Conservation (phyloP, 148 eudicot genomes). For the Rheum nobile region DNA sequence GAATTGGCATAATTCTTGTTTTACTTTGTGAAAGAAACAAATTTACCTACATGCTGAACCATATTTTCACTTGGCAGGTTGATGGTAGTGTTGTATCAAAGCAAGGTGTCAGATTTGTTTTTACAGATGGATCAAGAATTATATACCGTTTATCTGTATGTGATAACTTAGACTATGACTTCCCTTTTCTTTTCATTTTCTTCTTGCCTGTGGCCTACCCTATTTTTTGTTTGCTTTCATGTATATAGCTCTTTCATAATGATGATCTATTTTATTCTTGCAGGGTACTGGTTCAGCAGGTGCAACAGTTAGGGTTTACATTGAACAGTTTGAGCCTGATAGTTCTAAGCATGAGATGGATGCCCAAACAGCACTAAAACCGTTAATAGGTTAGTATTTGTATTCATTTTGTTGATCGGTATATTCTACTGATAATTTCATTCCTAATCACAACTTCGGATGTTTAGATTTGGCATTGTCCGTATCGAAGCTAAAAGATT, state of each 20-base stretch:
- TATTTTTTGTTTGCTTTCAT: not conserved
- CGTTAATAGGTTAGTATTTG: conserved; percentile 68
- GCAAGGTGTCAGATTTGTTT: conserved; percentile 92
- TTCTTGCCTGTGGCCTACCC: not conserved
- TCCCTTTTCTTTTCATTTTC: not conserved
- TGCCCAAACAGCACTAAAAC: conserved; percentile 85
- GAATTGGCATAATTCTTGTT: not conserved
- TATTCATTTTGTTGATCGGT: not conserved
- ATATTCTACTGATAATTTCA: not conserved
- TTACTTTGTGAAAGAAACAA: not conserved
- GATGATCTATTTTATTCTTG: conserved; percentile 8
- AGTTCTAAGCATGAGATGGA: conserved; percentile 72
- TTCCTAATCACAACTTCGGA: not conserved
- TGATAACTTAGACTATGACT: not conserved
- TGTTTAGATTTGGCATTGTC: conserved; percentile 11
- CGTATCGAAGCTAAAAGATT: conserved; percentile 13
- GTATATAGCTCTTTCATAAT: not conserved
- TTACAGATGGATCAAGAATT: conserved; percentile 92
- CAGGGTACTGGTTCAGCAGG: conserved; percentile 99
- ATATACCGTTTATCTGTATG: conserved; percentile 80
- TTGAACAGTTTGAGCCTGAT: conserved; percentile 90
- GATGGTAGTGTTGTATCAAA: conserved; percentile 89
- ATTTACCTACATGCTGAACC: not conserved
- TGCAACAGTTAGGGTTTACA: conserved; percentile 77
- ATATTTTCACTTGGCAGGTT: conserved; percentile 31